These are phyloP conservation scores for Pulchroboletus neoregius DNA, from an alignment of 1,284 basidiomycete genomes.

Conservation along the genomic window DNA sequence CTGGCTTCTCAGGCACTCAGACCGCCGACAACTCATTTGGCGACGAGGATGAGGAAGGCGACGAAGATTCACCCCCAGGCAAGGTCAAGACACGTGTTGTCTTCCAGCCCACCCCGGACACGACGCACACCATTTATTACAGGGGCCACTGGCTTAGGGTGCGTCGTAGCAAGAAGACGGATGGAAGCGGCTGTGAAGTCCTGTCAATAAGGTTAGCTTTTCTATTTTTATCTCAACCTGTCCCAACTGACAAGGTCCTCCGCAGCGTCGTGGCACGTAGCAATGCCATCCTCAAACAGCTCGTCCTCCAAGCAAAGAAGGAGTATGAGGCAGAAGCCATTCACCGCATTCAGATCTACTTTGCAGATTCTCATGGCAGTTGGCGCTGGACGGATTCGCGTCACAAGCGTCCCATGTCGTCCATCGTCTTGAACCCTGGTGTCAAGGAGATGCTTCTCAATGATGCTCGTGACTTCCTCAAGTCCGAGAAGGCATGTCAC, in stretches of 20 bases:
- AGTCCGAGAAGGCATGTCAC: conserved; percentile 61
- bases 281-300: conserved; percentile 77
- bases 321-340: conserved; percentile 81
- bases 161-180: conserved; percentile 59
- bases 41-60: conserved; percentile 55
- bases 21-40: conserved; percentile 56
- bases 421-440: conserved; percentile 76
- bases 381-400: conserved; percentile 82
- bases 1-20: conserved; percentile 45
- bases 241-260: conserved; percentile 14
- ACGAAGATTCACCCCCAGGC: conserved; percentile 54
- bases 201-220: conserved; percentile 63
- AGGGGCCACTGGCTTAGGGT: conserved; percentile 77
- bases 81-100: conserved; percentile 74
- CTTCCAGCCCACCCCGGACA: conserved; percentile 79
- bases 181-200: conserved; percentile 62
- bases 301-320: conserved; percentile 81
- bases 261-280: conserved; percentile 70
- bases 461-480: conserved; percentile 77
- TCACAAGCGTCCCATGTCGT: conserved; percentile 75
- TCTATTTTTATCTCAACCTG: conserved; percentile 19
- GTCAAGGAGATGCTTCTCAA: conserved; percentile 80
- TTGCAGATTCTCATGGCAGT: conserved; percentile 79
- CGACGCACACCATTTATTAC: conserved; percentile 81
- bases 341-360: conserved; percentile 80